These are phyloP conservation scores for Breynia disticha DNA, from an alignment of 441 rosid species.

Conservation along the genomic window DNA sequence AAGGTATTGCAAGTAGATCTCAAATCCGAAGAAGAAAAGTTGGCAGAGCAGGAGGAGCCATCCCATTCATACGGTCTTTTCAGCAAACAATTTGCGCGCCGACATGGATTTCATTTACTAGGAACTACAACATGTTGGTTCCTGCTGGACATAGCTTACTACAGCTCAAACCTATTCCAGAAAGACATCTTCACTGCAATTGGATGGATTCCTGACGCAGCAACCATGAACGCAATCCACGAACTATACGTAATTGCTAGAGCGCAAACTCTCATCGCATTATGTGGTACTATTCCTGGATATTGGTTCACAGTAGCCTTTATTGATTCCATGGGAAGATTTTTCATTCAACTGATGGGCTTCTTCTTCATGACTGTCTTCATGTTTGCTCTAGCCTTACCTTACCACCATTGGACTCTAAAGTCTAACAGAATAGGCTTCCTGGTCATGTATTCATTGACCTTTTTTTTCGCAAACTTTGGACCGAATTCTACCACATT, in stretches of 20 bases:
- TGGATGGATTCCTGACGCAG: constrained; percentile 62
- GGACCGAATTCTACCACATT: constrained; percentile 80
- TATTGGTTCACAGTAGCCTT: constrained; percentile 73
- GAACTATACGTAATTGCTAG: constrained; percentile 56
- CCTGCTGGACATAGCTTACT: constrained; percentile 64
- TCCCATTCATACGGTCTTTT: constrained; percentile 38
- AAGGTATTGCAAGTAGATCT: constrained; percentile 56
- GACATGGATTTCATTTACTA: constrained; percentile 54
- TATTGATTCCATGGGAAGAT: constrained; percentile 56
- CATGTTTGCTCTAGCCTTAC: constrained; percentile 66
- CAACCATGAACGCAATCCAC: constrained; percentile 56
- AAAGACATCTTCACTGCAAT: constrained; percentile 67
- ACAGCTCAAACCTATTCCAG: constrained; percentile 65
- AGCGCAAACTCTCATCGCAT: constrained; percentile 64
- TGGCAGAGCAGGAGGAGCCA: constrained; percentile 31
- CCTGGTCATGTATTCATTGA: constrained; percentile 48
- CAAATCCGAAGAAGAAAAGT: not conserved
- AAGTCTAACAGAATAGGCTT: constrained; percentile 53
- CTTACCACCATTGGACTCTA: constrained; percentile 60
- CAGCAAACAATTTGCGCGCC: constrained; percentile 32
- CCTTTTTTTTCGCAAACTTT: constrained; percentile 77
- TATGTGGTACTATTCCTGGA: constrained; percentile 66
- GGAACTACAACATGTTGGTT: constrained; percentile 69
- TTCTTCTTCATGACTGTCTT: constrained; percentile 79
- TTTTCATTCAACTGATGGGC: constrained; percentile 65